Evolutionary conservation across 140 eudicot species (phyloP), one percentile per base, ranked within the genome.

Genomic region (Artemisia princeps): DNA sequence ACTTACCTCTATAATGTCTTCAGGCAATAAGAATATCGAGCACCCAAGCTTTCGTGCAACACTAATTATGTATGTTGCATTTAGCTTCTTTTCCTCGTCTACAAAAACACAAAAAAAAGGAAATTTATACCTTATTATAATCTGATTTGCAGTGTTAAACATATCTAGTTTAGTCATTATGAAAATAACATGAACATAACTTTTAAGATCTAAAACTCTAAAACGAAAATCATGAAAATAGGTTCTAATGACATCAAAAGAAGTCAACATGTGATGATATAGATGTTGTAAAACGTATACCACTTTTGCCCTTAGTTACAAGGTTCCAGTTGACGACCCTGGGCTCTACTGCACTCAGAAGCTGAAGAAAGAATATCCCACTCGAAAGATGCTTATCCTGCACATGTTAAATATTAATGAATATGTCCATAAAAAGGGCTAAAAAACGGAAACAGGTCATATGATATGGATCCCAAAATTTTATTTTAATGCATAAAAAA

Each of bases 11-110:
- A 88, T 86, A 70, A 92, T 88, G 74, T 92, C 99, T 74, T 92
- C 99, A 0, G 99, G 95, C 76, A 92, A 76, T 77, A 92, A 66
- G 82, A 92, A 88, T 30, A 92, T 79, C 10, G 96, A 88, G 77
- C 99, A 92, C 28, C 99, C 99, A 50, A 92, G 96, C 76, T 92
- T 92, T 57, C 98, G 76, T 2, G 98, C 98, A 60, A 92, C 98
- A 56, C 96, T 92, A 80, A 88, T 88, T 33, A 85, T 92, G 67
- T 92, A 88, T 48, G 96, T 92, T 65, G 98, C 98, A 78, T 92
- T 92, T 56, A 88, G 78, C 86, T 87, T 88, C 80, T 88, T 92
- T 81, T 92, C 95, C 22, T 92, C 96, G 51, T 84, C 99, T 92
- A 76, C 30, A 20, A 69, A 57, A n/a, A 2, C 17, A 19, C 11